A percentile compares a stretch with the other conserved stretches of the same genome.
phyloP scores from a whole-genome alignment of 441 rosid species.

The Bruguiera hainesii region DNA sequence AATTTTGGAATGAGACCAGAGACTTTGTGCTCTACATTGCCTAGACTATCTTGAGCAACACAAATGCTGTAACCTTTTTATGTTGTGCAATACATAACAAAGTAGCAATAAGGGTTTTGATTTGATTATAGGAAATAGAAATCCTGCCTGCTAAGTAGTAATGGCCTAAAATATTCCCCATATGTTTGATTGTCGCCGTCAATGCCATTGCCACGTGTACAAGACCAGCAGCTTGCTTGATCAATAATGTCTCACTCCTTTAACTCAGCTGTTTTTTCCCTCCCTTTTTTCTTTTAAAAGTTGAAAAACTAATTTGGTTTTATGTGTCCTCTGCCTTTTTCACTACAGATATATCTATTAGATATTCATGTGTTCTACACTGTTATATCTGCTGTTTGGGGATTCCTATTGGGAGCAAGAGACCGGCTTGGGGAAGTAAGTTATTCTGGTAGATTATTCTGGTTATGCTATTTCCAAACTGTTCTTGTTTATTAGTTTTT shows the following conservation, averaged over 20 bases:
- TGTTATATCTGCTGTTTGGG: conserved; percentile 81
- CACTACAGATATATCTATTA: conserved; percentile 80
- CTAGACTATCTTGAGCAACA: neutral
- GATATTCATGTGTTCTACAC: conserved; percentile 89
- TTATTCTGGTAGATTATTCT: conserved; percentile 7
- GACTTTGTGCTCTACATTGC: too few species aligned
- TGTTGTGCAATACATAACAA: neutral
- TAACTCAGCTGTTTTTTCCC: too few species aligned
- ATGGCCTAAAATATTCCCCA: too few species aligned
- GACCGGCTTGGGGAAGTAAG: conserved; percentile 97
- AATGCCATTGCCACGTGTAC: too few species aligned
- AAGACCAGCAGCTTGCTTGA: neutral
- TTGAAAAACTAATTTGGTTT: neutral
- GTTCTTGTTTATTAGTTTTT: too few species aligned
- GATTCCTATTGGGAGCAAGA: conserved; percentile 96
- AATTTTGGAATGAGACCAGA: too few species aligned
- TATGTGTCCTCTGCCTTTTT: conserved; percentile 12
- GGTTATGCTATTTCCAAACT: too few species aligned
- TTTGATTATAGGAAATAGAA: too few species aligned
- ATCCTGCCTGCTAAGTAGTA: too few species aligned
- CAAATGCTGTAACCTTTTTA: neutral
- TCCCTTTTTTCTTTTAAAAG: too few species aligned
- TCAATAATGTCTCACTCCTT: neutral
- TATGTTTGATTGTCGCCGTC: too few species aligned
- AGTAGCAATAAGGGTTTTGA: neutral